These are phyloP conservation scores for Discostella stelligera DNA, from an alignment of 352 stramenopile genomes.

Conservation along the genomic window DNA sequence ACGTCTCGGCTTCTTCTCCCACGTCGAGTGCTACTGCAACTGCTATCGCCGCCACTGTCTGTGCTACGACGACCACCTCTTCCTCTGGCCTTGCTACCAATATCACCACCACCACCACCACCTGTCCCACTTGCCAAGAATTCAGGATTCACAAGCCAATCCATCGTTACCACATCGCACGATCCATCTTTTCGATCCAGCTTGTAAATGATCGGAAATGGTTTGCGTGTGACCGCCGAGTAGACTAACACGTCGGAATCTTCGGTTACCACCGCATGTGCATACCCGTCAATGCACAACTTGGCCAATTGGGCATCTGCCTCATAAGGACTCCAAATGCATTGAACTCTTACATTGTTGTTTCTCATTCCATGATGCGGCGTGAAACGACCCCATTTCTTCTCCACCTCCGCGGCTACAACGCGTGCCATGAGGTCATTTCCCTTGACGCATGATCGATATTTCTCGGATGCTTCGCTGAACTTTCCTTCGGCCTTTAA, in stretches of 20 bases:
- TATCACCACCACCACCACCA: not conserved
- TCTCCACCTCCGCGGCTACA: slow-evolving; percentile 50
- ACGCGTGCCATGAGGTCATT: slow-evolving; percentile 57
- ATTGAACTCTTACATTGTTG: slow-evolving; percentile 41
- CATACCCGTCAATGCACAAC: slow-evolving; percentile 63
- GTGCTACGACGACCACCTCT: slow-evolving; percentile 8
- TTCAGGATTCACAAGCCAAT: slow-evolving; percentile 66
- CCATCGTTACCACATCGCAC: slow-evolving; percentile 79
- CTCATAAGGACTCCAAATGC: slow-evolving; percentile 79
- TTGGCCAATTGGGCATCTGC: slow-evolving; percentile 80
- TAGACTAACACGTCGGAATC: slow-evolving; percentile 82
- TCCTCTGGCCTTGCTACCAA: not conserved
- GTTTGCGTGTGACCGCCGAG: slow-evolving; percentile 46
- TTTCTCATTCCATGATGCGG: not conserved
- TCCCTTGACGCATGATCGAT: slow-evolving; percentile 72
- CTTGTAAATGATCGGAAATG: slow-evolving; percentile 81
- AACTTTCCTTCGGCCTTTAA: slow-evolving; percentile 34
- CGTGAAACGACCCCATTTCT: slow-evolving; percentile 22
- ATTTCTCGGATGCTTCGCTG: slow-evolving; percentile 70
- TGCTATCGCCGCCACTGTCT: not conserved
- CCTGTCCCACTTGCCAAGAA: slow-evolving; percentile 14
- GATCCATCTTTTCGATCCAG: slow-evolving; percentile 65
- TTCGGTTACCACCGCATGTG: slow-evolving; percentile 78
- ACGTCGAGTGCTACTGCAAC: not conserved
- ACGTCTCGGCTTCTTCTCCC: slow-evolving; percentile 16